phyloP scores from a whole-genome alignment of 176 grass and related monocot species.

The Pontederia crassipes region DNA sequence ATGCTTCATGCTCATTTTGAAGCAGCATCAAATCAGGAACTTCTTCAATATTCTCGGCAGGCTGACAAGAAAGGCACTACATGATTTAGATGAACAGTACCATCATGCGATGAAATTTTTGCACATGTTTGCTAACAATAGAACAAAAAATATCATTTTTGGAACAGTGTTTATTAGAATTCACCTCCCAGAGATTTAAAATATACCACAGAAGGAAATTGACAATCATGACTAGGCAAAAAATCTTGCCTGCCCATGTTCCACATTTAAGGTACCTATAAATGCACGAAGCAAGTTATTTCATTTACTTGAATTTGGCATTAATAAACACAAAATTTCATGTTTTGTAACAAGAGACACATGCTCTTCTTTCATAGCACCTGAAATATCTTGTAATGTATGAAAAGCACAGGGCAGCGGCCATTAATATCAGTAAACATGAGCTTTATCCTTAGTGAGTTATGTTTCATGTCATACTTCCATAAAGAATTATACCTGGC shows the following conservation, averaged over 20 bases:
- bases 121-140: background rate
- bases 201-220: conserved; percentile 68
- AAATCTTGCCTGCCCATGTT: conserved; percentile 76
- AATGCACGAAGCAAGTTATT: conserved; percentile 6
- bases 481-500: no score
- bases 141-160: background rate
- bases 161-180: no score
- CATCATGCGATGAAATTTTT: no score
- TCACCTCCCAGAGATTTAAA: conserved; percentile 63
- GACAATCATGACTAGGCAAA: conserved; percentile 76
- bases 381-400: background rate
- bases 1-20: conserved; percentile 21
- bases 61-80: conserved; percentile 26
- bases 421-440: background rate
- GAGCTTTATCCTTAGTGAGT: no score
- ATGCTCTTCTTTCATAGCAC: background rate
- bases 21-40: conserved; percentile 53
- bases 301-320: background rate
- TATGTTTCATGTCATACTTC: no score
- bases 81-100: background rate
- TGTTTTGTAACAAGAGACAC: background rate
- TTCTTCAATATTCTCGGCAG: conserved; percentile 59
- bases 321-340: background rate
- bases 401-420: background rate
- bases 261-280: conserved; percentile 72